Conservation (phyloP, 2,329 filamentous ascomycete species). For the Microcyclosporella mali region DNA sequence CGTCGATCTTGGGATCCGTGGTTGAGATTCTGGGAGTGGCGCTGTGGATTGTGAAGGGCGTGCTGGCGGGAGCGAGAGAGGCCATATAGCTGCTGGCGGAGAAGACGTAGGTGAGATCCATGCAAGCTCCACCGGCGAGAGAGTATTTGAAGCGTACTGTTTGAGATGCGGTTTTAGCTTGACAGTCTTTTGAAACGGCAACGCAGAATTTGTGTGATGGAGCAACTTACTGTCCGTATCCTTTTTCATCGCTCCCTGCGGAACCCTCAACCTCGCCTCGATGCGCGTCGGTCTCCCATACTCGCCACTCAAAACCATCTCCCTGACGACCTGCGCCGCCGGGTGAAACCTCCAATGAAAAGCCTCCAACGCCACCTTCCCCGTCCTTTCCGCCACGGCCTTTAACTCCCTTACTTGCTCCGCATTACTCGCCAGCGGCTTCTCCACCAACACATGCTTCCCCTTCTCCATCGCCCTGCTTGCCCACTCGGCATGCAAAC, state of each 20-base stretch:
- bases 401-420: constrained; percentile 39
- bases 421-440: constrained; percentile 44
- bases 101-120: constrained; percentile 33
- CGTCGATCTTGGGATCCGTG: constrained; percentile 6
- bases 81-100: constrained; percentile 6
- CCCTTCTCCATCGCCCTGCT: constrained; percentile 41
- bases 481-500: constrained; percentile 42
- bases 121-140: constrained; percentile 34
- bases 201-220: no score
- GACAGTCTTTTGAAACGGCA: no score
- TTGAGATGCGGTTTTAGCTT: no score
- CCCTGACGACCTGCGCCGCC: constrained; percentile 33
- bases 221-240: no score
- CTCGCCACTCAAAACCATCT: constrained; percentile 24
- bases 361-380: constrained; percentile 49
- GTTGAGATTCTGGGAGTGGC: constrained; percentile 5
- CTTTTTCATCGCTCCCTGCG: no score
- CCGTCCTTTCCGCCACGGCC: constrained; percentile 21
- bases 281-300: background rate
- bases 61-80: background rate
- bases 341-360: constrained; percentile 43
- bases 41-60: constrained; percentile 1
- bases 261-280: background rate
- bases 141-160: constrained; percentile 39
- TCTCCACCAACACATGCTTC: constrained; percentile 51